phyloP scores from a whole-genome alignment of 1,284 basidiomycete species.

The Microbotryomycetes sp. region DNA sequence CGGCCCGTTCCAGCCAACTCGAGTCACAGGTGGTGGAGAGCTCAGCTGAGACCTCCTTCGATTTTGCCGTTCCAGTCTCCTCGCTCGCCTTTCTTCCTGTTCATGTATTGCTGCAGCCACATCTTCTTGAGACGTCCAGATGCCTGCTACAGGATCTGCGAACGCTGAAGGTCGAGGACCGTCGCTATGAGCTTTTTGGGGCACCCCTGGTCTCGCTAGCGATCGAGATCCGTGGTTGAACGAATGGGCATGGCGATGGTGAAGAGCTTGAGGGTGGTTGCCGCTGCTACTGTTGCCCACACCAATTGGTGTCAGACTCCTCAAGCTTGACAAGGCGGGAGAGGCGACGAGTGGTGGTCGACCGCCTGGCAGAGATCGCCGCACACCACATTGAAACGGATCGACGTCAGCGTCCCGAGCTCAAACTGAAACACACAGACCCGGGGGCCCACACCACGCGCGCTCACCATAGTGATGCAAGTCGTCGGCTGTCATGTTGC shows the following conservation, averaged over 20 bases:
- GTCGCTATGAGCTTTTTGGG: not conserved
- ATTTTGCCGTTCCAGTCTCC: not conserved
- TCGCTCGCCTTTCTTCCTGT: not conserved
- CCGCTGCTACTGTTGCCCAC: not conserved
- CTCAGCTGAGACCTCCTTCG: not conserved
- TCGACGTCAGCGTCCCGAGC: not conserved
- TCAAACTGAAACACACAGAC: too few species aligned
- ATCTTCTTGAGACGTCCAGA: not conserved
- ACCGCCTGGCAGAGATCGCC: not conserved
- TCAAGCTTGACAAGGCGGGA: not conserved
- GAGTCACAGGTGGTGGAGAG: not conserved
- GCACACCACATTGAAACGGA: too few species aligned
- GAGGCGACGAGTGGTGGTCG: not conserved
- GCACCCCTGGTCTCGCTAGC: not conserved
- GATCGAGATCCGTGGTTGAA: too few species aligned
- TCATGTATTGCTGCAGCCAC: not conserved
- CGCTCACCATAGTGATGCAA: not conserved
- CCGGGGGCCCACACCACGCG: not conserved
- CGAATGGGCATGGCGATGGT: too few species aligned
- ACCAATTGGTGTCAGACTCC: not conserved
- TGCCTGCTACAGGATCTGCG: not conserved
- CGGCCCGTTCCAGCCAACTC: not conserved
- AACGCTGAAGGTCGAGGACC: not conserved
- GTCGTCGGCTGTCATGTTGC: not conserved
- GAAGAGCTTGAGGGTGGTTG: too few species aligned